Base-by-base conservation (phyloP, 2,329 filamentous ascomycete species). In the Botrytis aclada region DNA sequence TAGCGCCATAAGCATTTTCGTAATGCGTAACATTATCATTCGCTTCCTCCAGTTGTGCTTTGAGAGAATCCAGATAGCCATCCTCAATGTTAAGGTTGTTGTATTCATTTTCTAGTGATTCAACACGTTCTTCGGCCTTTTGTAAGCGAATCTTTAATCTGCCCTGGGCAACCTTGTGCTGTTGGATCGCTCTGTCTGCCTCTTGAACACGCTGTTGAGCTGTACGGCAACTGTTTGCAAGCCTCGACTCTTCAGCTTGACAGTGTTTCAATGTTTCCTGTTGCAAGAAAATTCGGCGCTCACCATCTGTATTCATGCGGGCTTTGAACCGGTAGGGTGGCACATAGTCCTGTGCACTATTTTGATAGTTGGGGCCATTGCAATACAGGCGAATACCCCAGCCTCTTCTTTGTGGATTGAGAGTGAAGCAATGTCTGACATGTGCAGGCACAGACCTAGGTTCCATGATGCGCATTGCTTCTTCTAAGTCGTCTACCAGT, bases 291-390 rank as follows among this genome's bases (percentile, higher is more conserved):
- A 95, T 86, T 78, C 93, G 92, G 29, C 87, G 88, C 72, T 88
- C 91, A 39, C 88, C 85, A 79, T 97, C 93, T 0, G 92, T 91
- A 79, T 91, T 92, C 89, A 97, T 97, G n/a, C 94, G 89, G 37
- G 92, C 85, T 16, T 82, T 83, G 56, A 74, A 69, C 10, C 66
- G 63, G 18, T 73, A 71, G 32, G 70, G 70, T 12, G 72, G 63
- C 29, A 92, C 84, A 20, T 88, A 87, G 56, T 84, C 83, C 54
- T 86, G 83, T 65, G 83, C 87, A 67, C 84, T 81, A 60, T 84
- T 84, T 37, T 72, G 70, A 37, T 72, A 62, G 32, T 74, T 81
- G 45, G 83, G 82, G 43, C 83, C 81, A 72, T 72, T 84, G 78
- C 82, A 86, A 32, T 83, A 86, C 74, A 93, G 86, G 78, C 89